phyloP scores from a whole-genome alignment of 2,329 filamentous ascomycete genomes.

The Trichoderma endophyticum region DNA sequence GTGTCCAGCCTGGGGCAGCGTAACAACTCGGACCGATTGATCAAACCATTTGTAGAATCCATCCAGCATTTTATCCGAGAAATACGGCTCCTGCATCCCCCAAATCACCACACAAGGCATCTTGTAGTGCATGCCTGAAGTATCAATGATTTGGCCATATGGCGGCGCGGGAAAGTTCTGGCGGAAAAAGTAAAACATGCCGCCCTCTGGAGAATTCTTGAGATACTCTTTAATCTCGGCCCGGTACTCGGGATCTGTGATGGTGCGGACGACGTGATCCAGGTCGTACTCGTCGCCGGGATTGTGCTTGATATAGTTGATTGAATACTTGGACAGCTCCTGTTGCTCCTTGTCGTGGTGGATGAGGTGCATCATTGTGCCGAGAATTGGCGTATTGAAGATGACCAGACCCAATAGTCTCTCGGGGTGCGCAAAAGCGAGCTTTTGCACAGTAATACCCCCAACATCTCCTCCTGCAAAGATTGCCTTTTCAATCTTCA shows the following conservation, averaged over 20 bases:
- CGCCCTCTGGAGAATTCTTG: neutral
- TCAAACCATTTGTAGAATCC: neutral
- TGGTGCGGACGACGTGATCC: neutral
- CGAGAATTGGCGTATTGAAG: neutral
- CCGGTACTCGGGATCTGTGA: neutral
- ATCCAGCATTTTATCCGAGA: neutral
- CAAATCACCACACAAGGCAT: neutral
- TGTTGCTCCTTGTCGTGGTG: neutral
- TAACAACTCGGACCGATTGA: neutral
- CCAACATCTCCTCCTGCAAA: neutral
- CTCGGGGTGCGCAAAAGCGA: neutral
- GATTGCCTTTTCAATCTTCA: neutral
- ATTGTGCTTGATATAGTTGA: neutral
- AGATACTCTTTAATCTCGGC: neutral
- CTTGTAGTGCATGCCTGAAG: neutral
- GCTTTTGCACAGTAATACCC: neutral
- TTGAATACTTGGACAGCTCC: neutral
- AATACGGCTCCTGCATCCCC: neutral
- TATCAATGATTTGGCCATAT: neutral
- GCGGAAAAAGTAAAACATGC: neutral
- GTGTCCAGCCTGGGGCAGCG: neutral
- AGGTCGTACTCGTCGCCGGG: neutral
- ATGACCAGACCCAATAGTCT: neutral
- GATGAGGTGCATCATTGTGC: neutral
- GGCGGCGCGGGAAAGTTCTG: neutral